Evolutionary conservation across 1,284 basidiomycete species (phyloP), one percentile per base, ranked within the genome.

Genomic region (Stygiomarasmius scandens): DNA sequence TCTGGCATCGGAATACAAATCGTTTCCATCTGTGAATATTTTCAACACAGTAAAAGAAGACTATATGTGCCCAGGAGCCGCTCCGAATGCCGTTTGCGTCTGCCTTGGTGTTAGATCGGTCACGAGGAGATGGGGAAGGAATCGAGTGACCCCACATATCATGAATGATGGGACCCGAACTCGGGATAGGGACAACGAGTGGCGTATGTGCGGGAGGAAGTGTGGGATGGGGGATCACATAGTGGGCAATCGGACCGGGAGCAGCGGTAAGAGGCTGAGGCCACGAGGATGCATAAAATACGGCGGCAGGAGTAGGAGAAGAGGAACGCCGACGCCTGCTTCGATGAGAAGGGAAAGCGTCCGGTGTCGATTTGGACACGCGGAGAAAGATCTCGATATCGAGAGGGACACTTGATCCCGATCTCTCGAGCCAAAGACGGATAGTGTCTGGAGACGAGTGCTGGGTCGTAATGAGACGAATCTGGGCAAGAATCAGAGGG

Each of bases 1-100:
- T 85, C 64, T 90, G 87, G 63, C 89, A 91, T 49, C 85, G 75
- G 66, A 91, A 91, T 9, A 91, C 80, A 64, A 92, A 92, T 22
- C 89, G 78, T 65, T 88, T 79, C 89, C 89, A 92, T 27, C 90
- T 82, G 60, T 84, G 83, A 82, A 91, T 91, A 66, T 90, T 86
- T 62, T 87, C 82, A 1, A 86, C 83, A 22, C 92, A 72, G 67
- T 92, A 92, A 68, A 79, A 90, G 53, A 91, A 82, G 1, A 84
- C 86, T 44, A 92, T 87, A 63, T 90, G 84, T 0, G 88, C 90
- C 89, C 89, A 92, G 58, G 88, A 84, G 58, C 80, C 84, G 19
- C 76, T 66, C 50, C 58, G 36, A 23, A 32, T 16, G n/a, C 48
- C 50, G 20, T 53, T 74, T 66, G 8, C 54, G 59, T 32, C 59